Evolutionary conservation across 306 rosid genomes (phyloP).

Genomic region (Biancaea sappan): DNA sequence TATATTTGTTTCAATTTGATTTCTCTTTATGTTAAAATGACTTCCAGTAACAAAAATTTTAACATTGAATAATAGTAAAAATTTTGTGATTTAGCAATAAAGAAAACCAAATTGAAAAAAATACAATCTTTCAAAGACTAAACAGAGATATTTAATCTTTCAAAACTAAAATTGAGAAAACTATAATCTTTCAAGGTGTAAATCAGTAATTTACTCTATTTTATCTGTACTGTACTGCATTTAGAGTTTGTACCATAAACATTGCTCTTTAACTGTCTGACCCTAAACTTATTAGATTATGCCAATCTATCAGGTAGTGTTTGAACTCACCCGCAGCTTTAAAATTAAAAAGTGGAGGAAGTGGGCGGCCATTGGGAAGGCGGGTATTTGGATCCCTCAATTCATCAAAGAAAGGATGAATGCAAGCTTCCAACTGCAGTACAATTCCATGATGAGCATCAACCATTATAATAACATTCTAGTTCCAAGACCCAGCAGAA

Average conservation of each 20-base stretch:
- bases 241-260: not conserved
- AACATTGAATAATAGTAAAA: too few species aligned
- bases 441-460: conserved; percentile 12
- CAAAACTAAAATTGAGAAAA: too few species aligned
- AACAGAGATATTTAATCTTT: too few species aligned
- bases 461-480: not conserved
- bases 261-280: conserved; percentile 14
- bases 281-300: conserved; percentile 26
- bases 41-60: too few species aligned
- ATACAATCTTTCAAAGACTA: too few species aligned
- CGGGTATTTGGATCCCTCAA: conserved; percentile 91
- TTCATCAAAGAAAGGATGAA: conserved; percentile 99
- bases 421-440: conserved; percentile 94
- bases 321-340: conserved; percentile 75
- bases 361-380: conserved; percentile 98
- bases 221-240: not conserved
- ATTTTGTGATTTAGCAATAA: too few species aligned
- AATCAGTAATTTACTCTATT: too few species aligned
- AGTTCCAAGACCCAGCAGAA: conserved; percentile 12
- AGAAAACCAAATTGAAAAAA: too few species aligned
- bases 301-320: conserved; percentile 14
- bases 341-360: conserved; percentile 94
- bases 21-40: too few species aligned
- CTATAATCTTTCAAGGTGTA: too few species aligned
- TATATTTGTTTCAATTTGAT: too few species aligned